Percentiles rank a stretch among this genome's conserved stretches.
Conservation (phyloP, 2,329 filamentous ascomycete species). For the Apiospora kogelbergensis region DNA sequence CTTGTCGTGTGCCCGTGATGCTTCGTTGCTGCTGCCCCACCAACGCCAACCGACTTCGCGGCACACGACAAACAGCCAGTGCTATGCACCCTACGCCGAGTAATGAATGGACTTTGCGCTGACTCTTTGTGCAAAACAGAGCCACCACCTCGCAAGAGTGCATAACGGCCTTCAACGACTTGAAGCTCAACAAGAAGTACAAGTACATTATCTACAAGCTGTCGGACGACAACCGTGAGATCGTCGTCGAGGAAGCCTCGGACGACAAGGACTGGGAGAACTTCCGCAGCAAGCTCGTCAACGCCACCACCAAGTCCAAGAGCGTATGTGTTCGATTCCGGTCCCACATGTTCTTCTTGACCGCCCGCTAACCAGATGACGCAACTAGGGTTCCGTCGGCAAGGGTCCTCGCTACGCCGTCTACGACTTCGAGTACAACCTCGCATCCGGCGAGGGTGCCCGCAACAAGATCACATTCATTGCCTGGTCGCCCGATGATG, state of each 20-base stretch:
- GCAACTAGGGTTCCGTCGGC: conserved; percentile 51
- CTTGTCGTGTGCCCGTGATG: conserved; percentile 1
- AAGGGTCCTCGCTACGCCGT: conserved; percentile 80
- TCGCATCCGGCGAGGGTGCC: conserved; percentile 70
- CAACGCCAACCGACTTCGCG: background rate
- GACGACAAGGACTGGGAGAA: conserved; percentile 65
- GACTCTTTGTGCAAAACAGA: conserved; percentile 44
- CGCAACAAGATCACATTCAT: conserved; percentile 80
- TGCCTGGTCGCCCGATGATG: conserved; percentile 80
- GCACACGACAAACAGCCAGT: background rate
- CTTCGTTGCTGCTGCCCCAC: background rate
- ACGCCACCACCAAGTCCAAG: conserved; percentile 71
- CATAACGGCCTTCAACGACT: conserved; percentile 71
- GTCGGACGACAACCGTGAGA: conserved; percentile 78
- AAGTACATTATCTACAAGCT: conserved; percentile 91
- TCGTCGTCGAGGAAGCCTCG: conserved; percentile 75
- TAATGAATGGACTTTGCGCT: background rate
- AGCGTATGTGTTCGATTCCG: conserved; percentile 48
- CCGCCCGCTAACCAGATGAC: conserved; percentile 40
- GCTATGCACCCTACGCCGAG: background rate
- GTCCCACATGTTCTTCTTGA: background rate
- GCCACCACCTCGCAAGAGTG: conserved; percentile 72
- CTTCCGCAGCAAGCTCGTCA: conserved; percentile 76
- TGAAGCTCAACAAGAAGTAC: conserved; percentile 78
- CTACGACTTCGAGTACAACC: conserved; percentile 80